Evolutionary conservation across 2,329 filamentous ascomycete genomes (phyloP), one percentile per base, ranked within the genome.

Genomic region (Pezicula neosporulosa): DNA sequence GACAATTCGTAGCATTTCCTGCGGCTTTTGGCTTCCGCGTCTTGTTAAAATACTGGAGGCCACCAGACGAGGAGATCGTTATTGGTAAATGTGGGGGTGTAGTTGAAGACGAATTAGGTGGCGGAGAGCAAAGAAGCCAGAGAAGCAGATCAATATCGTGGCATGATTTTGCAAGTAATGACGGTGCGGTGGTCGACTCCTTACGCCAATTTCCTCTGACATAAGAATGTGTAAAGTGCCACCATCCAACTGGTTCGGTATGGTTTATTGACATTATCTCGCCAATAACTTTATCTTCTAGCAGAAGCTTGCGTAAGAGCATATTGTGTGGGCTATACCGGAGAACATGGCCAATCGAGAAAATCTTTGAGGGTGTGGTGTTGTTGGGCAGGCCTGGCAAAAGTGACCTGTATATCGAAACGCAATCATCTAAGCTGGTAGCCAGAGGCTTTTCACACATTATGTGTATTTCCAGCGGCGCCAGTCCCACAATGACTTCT

Each of bases 391-490:
- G 62, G 54, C 61, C 59, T 6, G 69, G 66, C 13, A 70, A 65
- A 56, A 89, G 66, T 1, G 84, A 77, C 45, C 72, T 71, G 67
- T 84, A 90, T 62, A 96, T 93, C 41, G 75, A 76, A 35, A 96
- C 73, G 65, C 91, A 97, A 61, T 94, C 90, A 16, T 77, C 69
- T 27, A 97, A 73, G 0, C 82, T 87, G 19, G 90, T 90, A 0
- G 91, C 90, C 49, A 99, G 73, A 2, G 94, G 94, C 72, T 99
- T 99, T 76, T 99, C 94, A 67, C 91, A 95, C 77, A 97, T 89
- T 57, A 97, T 83, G 68, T 97, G 91, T 44, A 97, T 72, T 2
- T 76, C 80, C 74, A 85, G 71, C 12, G 81, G 81, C 1, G 88
- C 86, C 48, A 96, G 77, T 1, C 83, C 87, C 41, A 86, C 77